Percentiles rank a stretch among this genome's conserved stretches.
Conservation (phyloP, 257 asterid genomes). For the Penstemon davidsonii region DNA sequence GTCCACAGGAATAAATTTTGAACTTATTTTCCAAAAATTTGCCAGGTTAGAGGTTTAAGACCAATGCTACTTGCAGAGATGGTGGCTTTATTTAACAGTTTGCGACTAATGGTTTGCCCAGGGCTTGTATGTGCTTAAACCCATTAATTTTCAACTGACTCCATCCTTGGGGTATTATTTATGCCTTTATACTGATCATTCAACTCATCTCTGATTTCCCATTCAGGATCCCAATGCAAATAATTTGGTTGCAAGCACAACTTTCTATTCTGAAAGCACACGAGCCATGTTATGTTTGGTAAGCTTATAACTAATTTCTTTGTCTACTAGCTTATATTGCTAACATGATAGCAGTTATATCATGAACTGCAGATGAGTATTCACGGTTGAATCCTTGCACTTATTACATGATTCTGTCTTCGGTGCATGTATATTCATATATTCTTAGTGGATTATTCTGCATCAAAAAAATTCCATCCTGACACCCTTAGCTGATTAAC, state of each 20-base stretch:
- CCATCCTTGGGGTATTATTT: constrained; percentile 13
- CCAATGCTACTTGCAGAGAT: constrained; percentile 81
- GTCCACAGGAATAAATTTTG: constrained; percentile 16
- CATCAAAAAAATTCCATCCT: background rate
- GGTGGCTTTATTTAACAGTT: constrained; percentile 70
- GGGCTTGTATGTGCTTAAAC: constrained; percentile 68
- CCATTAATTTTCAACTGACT: constrained; percentile 15
- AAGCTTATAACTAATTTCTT: constrained; percentile 34
- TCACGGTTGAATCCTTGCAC: constrained; percentile 5
- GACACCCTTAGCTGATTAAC: constrained; percentile 10
- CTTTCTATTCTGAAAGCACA: constrained; percentile 83
- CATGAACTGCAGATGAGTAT: background rate
- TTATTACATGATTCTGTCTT: constrained; percentile 23
- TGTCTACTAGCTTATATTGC: background rate
- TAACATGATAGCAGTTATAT: background rate
- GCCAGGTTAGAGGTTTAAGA: constrained; percentile 89
- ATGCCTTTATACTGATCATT: constrained; percentile 22
- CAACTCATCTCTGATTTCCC: constrained; percentile 21
- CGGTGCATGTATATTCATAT: background rate
- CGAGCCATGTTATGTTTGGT: constrained; percentile 96
- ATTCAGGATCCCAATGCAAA: constrained; percentile 89
- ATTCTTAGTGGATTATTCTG: background rate
- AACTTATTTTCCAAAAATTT: constrained; percentile 32
- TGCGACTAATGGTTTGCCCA: constrained; percentile 65
- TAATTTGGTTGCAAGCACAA: constrained; percentile 85